Evolutionary conservation across 2,329 filamentous ascomycete species (phyloP).

Genomic region (Penicillium verrucosum): DNA sequence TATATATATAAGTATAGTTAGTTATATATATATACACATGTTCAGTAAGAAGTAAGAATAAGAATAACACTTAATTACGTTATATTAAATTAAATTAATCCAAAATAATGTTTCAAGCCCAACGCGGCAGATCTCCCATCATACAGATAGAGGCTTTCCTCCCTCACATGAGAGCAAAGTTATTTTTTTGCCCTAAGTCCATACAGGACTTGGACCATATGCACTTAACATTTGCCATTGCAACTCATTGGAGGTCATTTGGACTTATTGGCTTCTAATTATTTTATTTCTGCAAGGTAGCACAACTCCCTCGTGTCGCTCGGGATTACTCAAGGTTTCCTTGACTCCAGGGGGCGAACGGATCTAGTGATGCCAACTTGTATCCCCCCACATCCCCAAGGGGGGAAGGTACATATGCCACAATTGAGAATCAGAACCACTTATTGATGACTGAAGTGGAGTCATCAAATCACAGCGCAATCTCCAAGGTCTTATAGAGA

Average conservation of each 20-base stretch:
- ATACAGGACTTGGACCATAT: neutral
- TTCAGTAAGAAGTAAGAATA: neutral
- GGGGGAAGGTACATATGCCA: conserved; percentile 4
- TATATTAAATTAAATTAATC: neutral
- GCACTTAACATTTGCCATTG: neutral
- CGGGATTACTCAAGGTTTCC: conserved; percentile 3
- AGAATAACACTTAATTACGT: neutral
- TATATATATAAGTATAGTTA: too few relatives aligned
- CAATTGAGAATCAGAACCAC: neutral
- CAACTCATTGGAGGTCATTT: neutral
- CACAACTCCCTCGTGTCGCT: conserved; percentile 21
- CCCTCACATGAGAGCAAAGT: conserved; percentile 5
- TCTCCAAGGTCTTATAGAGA: neutral
- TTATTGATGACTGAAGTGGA: neutral
- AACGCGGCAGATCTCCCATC: neutral
- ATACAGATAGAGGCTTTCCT: neutral
- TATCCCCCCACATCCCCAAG: conserved; percentile 24
- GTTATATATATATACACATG: neutral
- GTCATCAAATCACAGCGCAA: neutral
- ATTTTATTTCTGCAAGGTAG: conserved; percentile 16
- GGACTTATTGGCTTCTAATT: neutral
- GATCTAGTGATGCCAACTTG: conserved; percentile 14
- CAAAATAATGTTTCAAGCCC: neutral
- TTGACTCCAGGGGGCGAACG: conserved; percentile 15
- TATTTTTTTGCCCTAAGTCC: neutral